A percentile compares a stretch with the other conserved stretches of the same genome.
Evolutionary conservation across 2,329 filamentous ascomycete genomes (phyloP).

Genomic region (Paecilomyces formosus): DNA sequence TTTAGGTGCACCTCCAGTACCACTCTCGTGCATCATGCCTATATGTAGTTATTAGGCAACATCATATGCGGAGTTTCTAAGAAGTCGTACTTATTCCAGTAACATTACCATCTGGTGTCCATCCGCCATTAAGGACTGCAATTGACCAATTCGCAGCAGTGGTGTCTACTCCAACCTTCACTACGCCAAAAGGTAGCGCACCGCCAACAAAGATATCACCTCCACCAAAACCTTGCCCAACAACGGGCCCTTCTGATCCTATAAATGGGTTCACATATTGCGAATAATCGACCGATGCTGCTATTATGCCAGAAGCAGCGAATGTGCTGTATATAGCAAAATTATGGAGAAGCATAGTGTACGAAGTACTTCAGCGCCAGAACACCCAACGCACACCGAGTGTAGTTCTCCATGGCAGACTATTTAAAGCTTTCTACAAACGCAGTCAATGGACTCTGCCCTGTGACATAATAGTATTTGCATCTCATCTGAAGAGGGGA

Average conservation of each 20-base stretch:
- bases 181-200: slow-evolving; percentile 38
- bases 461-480: no score
- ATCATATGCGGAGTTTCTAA: background rate
- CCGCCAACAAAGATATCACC: slow-evolving; percentile 39
- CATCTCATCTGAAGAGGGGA: no score
- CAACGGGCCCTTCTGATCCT: slow-evolving; percentile 38
- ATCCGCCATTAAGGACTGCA: slow-evolving; percentile 36
- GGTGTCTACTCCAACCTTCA: slow-evolving; percentile 36
- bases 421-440: no score
- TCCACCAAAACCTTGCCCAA: slow-evolving; percentile 32
- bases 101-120: slow-evolving; percentile 42
- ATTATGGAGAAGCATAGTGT: no score
- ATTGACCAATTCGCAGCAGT: slow-evolving; percentile 27
- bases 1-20: slow-evolving; percentile 37
- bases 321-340: no score
- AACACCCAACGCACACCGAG: no score
- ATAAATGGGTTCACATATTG: slow-evolving; percentile 42
- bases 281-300: slow-evolving; percentile 16
- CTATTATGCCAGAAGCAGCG: background rate
- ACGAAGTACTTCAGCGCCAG: no score
- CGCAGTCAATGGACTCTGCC: no score
- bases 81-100: slow-evolving; percentile 38
- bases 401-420: no score
- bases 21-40: slow-evolving; percentile 42
- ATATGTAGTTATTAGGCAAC: background rate